A percentile compares a stretch with the other conserved stretches of the same genome.
Conservation (phyloP, 2,329 filamentous ascomycete species). For the Bipolaris victoriae region DNA sequence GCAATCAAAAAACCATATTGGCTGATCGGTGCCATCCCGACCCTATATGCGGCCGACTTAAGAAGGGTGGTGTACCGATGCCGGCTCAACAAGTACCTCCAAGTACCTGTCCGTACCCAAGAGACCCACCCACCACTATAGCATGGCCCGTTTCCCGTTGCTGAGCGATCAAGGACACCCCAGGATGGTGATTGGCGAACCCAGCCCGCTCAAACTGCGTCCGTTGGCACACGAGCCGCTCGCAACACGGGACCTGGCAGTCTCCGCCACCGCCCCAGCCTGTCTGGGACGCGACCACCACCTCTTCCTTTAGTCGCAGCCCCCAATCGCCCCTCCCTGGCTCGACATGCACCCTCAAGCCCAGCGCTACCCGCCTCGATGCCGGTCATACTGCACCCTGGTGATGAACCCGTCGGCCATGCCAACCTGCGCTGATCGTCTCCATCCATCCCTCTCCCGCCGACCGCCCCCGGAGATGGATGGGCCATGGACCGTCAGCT, state of each 20-base stretch:
- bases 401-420: slow-evolving; percentile 30
- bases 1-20: slow-evolving; percentile 49
- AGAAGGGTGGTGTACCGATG: slow-evolving; percentile 36
- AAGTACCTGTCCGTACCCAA: slow-evolving; percentile 29
- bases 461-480: slow-evolving; percentile 31
- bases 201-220: slow-evolving; percentile 30
- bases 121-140: slow-evolving; percentile 32
- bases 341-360: slow-evolving; percentile 24
- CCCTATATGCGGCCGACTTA: slow-evolving; percentile 39
- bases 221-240: slow-evolving; percentile 32
- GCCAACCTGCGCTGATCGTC: slow-evolving; percentile 37
- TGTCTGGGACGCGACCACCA: slow-evolving; percentile 25
- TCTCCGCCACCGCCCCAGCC: slow-evolving; percentile 26
- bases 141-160: slow-evolving; percentile 26
- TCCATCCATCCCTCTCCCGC: slow-evolving; percentile 14
- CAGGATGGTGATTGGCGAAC: slow-evolving; percentile 38
- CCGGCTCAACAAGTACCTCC: slow-evolving; percentile 43
- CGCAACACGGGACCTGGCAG: slow-evolving; percentile 36
- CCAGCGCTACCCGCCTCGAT: slow-evolving; percentile 37
- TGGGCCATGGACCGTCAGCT: slow-evolving; percentile 36
- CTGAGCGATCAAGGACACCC: slow-evolving; percentile 38
- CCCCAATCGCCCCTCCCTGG: slow-evolving; percentile 25
- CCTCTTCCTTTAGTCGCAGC: slow-evolving; percentile 17
- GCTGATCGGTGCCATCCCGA: slow-evolving; percentile 43
- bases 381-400: slow-evolving; percentile 41